Conservation (phyloP, 2,329 filamentous ascomycete genomes). For the Allantophomopsis cytisporea region DNA sequence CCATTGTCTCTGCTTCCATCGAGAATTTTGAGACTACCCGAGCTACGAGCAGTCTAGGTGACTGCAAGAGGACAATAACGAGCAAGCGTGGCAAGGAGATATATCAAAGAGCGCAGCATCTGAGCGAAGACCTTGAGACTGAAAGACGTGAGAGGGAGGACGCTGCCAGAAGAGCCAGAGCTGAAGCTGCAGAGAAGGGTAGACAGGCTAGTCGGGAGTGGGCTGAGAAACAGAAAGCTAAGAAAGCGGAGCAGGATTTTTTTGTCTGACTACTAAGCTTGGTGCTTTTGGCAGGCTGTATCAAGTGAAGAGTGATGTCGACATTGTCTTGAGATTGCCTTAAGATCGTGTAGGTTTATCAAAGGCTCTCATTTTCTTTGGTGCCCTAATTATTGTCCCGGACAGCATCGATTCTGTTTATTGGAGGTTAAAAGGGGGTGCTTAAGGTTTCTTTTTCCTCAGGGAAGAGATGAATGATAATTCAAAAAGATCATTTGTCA, state of each 20-base stretch:
- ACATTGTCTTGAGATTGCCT: neutral
- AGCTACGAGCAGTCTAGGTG: slow-evolving; percentile 11
- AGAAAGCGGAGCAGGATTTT: slow-evolving; percentile 12
- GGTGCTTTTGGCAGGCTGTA: slow-evolving; percentile 13
- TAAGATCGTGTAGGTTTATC: too few species aligned
- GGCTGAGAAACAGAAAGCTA: slow-evolving; percentile 38
- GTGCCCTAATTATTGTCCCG: too few species aligned
- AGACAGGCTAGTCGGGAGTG: slow-evolving; percentile 45
- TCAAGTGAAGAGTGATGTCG: neutral
- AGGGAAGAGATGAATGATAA: too few species aligned
- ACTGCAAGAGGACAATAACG: slow-evolving; percentile 30
- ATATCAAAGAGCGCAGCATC: slow-evolving; percentile 35
- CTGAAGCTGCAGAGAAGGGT: slow-evolving; percentile 47
- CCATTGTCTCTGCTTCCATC: slow-evolving; percentile 8
- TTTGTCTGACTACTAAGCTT: slow-evolving; percentile 11
- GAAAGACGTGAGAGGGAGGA: slow-evolving; percentile 40
- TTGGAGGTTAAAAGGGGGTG: too few species aligned
- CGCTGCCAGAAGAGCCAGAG: slow-evolving; percentile 37
- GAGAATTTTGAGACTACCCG: slow-evolving; percentile 7
- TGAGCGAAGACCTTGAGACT: slow-evolving; percentile 31
- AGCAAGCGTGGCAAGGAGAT: slow-evolving; percentile 37
- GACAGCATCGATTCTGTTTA: too few species aligned
- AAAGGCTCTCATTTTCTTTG: too few species aligned
- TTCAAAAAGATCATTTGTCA: too few species aligned
- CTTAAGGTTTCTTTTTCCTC: too few species aligned